Conservation (phyloP, 371 early-diverging fungal genomes). For the Mortierella sp. region DNA sequence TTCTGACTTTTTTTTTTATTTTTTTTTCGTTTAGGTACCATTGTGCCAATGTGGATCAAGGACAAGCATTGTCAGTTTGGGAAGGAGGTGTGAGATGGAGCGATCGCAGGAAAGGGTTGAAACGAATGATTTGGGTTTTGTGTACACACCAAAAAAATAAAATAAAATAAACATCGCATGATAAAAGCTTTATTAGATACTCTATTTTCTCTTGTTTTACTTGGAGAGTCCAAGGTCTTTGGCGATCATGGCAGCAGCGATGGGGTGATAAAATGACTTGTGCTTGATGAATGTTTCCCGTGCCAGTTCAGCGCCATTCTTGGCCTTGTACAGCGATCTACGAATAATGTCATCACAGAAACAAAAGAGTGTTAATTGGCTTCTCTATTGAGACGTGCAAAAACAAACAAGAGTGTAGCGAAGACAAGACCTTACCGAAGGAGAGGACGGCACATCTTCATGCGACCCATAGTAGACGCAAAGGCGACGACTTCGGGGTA, state of each 20-base stretch:
- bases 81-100: conserved; percentile 12
- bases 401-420: neutral
- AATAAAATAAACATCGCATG: neutral
- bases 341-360: neutral
- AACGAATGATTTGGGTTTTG: no score
- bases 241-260: conserved; percentile 85
- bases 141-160: neutral
- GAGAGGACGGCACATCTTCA: conserved; percentile 75
- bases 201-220: neutral
- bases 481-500: conserved; percentile 86
- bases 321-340: conserved; percentile 68
- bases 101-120: neutral
- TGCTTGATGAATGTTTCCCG: conserved; percentile 83
- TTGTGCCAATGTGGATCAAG: conserved; percentile 43
- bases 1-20: neutral
- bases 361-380: neutral
- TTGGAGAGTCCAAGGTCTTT: conserved; percentile 61
- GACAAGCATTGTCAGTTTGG: conserved; percentile 53
- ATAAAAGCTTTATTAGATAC: neutral
- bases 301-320: conserved; percentile 83
- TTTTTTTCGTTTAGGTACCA: conserved; percentile 26
- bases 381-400: neutral
- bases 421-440: conserved; percentile 72
- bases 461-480: conserved; percentile 91
- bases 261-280: conserved; percentile 94